Base-by-base conservation (phyloP, 1,284 basidiomycete species). In the Ganoderma multipileum region DNA sequence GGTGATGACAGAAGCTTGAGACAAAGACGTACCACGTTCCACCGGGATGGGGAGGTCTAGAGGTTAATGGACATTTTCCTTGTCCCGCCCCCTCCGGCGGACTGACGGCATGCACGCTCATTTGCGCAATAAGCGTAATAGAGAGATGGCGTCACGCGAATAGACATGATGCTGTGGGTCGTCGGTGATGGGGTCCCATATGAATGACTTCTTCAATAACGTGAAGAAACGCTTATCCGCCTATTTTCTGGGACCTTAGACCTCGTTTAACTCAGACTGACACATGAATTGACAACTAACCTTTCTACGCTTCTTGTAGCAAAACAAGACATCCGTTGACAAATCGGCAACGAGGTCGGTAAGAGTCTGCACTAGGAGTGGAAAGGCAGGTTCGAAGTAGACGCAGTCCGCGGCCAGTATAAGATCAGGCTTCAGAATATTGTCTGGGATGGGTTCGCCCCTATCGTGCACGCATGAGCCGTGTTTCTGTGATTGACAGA, bases 321-420 rank as follows among this genome's bases (percentile, higher is more conserved):
- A 97, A 79, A 98, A 97, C 30, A 95, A 79, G 67, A 96, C 86
- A 70, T 95, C 91, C 7, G 91, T 89, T 28, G 81, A 79, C 63
- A 79, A 79, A 50, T 77, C 79, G 23, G 78, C 81, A 1, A 86
- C 82, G 23, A 98, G 86, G 54, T 91, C 87, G 42, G 82, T 85
- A 62, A 98, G 84, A 0, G 96, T 97, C 72, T 91, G 80, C 1
- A 97, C 92, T 1, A 98, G 87, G 18, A 97, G 86, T 2, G 95
- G 92, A 76, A 98, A 98, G 0, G 95, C 92, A n/a, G 94, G 93
- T 81, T 98, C 96, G 74, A 95, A 95, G 81, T 98, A 98, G 6
- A 98, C 95, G 76, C 96, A 98, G 78, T 98, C 96, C 1, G 95
- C 95, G 0, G 93, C 94, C 7, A 96, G 84, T 66, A 96, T 85